A percentile compares a stretch with the other conserved stretches of the same genome.
These are phyloP conservation scores for Verticillium nubilum DNA, from an alignment of 2,329 filamentous ascomycete species.

Conservation along the genomic window DNA sequence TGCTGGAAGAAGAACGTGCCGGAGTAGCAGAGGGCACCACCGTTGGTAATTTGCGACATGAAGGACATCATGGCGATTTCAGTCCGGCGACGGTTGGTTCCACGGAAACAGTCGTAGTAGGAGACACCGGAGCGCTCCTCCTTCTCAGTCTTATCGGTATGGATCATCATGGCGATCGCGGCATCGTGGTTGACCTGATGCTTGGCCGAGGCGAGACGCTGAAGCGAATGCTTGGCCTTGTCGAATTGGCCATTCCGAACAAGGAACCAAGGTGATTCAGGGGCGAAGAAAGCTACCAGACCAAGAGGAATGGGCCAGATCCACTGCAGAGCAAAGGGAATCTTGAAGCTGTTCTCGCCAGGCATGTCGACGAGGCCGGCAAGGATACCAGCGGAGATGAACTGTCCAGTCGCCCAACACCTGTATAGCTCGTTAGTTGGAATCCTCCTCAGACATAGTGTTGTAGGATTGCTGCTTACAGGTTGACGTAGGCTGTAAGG, in stretches of 20 bases:
- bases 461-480: constrained; percentile 11
- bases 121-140: constrained; percentile 29
- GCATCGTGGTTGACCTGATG: constrained; percentile 28
- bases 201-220: constrained; percentile 23
- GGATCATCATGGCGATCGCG: constrained; percentile 34
- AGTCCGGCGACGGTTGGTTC: constrained; percentile 38
- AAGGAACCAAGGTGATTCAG: constrained; percentile 32
- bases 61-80: constrained; percentile 37
- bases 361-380: constrained; percentile 28
- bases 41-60: constrained; percentile 34
- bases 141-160: constrained; percentile 40
- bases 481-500: constrained; percentile 37
- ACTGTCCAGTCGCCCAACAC: constrained; percentile 36
- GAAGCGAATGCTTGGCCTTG: constrained; percentile 22
- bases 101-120: constrained; percentile 42
- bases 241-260: constrained; percentile 26
- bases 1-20: constrained; percentile 42
- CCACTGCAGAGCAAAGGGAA: constrained; percentile 37
- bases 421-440: not conserved
- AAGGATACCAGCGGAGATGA: constrained; percentile 34
- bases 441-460: not conserved
- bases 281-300: constrained; percentile 24
- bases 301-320: constrained; percentile 27
- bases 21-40: constrained; percentile 33
- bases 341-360: constrained; percentile 29